Base-by-base conservation (phyloP, 805 yeast genomes). In the Starmerella bacillaris region DNA sequence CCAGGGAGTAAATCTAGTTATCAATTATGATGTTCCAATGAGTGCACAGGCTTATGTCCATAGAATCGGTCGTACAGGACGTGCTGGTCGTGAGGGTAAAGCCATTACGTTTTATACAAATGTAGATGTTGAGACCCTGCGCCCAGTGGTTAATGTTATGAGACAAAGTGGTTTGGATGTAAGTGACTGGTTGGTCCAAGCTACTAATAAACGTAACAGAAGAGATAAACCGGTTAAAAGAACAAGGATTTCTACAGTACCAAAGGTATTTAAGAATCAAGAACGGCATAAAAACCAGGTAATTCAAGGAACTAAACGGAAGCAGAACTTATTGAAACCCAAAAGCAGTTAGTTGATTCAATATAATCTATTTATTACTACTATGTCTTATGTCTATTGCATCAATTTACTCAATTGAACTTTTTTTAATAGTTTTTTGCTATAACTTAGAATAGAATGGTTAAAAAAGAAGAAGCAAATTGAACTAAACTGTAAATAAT, bases 11-110 rank as follows among this genome's bases (percentile, higher is more conserved):
- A 89, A 84, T 51, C 55, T 92, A 39, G 95, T 89, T 27, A 79
- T 89, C 45, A 89, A 89, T 58, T 89, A 89, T 55, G 99, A 89
- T 57, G 93, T 89, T 9, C 99, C 99, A 14, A 78, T 73, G 48
- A 70, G 77, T 30, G 82, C 95, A 1, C 95, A 86, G 56, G 76
- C 94, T 0, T 89, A 89, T 54, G 94, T 89, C 31, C 99, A 89
- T 57, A 72, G 99, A 60, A 80, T 89, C 49, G 99, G 99, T 57
- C 77, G 99, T 65, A 86, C 98, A 2, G 99, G 98, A 46, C 75
- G 99, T 65, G 94, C 82, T 36, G 94, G 93, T 1, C 71, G 77
- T 40, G 50, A 59, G 6, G 98, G 99, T 38, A 67, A 67, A 47
- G 95, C 96, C 0, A 70, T 89, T 15, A 89, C 98, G 0, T 74